Evolutionary conservation across 768 basidiomycete genomes (phyloP), one percentile per base, ranked within the genome.

Genomic region (Amanita molliuscula): DNA sequence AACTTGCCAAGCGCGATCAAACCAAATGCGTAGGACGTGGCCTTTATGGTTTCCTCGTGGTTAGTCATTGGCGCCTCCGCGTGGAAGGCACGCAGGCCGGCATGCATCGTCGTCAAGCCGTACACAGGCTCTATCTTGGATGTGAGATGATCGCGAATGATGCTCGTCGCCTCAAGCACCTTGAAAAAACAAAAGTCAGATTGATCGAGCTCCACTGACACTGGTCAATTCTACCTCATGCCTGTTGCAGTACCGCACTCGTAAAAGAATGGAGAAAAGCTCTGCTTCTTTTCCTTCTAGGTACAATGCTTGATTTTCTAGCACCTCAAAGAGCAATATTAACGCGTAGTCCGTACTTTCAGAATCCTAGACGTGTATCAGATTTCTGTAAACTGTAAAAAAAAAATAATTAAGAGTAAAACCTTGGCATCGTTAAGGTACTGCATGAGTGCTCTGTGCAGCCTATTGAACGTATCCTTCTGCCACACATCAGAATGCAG

Each of bases 1-100:
- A 90, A 89, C 64, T 87, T 90, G 31, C 86, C 88, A 10, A 93
- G 64, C 0, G 84, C 88, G 55, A 90, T 81, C 47, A 93, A 71
- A 4, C 88, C 90, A 64, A 90, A 92, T 3, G 88, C 87, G 60
- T 83, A 82, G 0, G 84, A 79, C 10, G 78, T 67, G 4, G 83
- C 72, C 60, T 81, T 86, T 48, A 74, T 69, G 31, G 79, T 77
- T 26, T 63, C 67, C 36, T 75, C 75, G 1, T 71, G 67, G 20
- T 58, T 53, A 3, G 63, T 53, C 10, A 76, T 74, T 34, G 68
- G 60, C 15, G 77, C 64, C 51, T 81, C 74, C 2, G 71, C 65
- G 20, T 79, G 69, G 66, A 91, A 92, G 9, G 75, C 62, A 25
- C 78, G 78, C 37, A 91, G 60, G 58, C 76, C 78, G 26, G 81